A percentile compares a stretch with the other conserved stretches of the same genome.
phyloP scores from a whole-genome alignment of 1,284 basidiomycete genomes.

The Anthracocystis panici-leucophaei region DNA sequence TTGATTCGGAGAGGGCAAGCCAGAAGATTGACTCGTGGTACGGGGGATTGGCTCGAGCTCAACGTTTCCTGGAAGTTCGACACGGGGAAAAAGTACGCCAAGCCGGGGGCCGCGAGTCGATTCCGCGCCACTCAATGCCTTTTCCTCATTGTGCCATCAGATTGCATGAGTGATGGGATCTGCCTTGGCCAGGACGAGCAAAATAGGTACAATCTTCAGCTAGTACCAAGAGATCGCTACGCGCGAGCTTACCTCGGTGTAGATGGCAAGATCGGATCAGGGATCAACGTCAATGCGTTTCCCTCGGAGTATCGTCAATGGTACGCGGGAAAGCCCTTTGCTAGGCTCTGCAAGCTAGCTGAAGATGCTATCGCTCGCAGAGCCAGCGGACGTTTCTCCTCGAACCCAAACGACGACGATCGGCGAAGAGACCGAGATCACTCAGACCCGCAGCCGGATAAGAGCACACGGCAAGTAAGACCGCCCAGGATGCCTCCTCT shows the following conservation, averaged over 20 bases:
- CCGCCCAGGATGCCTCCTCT: background rate
- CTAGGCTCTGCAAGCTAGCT: conserved; percentile 7
- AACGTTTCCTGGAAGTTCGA: background rate
- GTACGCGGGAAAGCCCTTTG: background rate
- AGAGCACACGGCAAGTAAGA: background rate
- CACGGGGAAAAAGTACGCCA: background rate
- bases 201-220: background rate
- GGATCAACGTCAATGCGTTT: background rate
- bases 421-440: background rate
- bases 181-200: background rate
- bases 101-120: background rate
- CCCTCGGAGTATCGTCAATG: rapidly evolving
- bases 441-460: background rate
- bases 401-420: background rate
- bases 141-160: conserved; percentile 15
- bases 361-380: background rate
- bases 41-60: conserved; percentile 5
- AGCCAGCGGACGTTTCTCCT: background rate
- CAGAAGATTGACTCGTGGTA: background rate
- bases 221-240: background rate
- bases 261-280: background rate
- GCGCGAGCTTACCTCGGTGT: background rate
- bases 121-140: background rate
- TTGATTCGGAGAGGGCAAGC: background rate
- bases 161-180: conserved; percentile 8